Conservation (phyloP, 345 rosid species). For the Lepidium aucheri region DNA sequence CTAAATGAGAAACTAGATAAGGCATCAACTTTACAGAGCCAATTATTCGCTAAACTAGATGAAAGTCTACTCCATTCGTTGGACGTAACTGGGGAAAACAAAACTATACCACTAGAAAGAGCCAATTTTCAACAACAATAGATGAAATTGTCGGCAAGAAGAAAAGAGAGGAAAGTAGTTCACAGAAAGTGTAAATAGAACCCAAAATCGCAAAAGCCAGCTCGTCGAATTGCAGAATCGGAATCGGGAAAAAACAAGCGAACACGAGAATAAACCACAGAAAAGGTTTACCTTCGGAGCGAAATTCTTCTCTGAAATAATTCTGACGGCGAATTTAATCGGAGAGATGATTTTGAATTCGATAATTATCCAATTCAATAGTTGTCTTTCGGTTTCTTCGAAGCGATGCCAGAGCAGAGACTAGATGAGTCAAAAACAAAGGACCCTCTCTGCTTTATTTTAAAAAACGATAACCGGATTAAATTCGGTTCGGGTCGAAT, state of each 20-base stretch:
- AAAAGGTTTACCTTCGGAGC: not conserved
- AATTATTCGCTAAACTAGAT: not conserved
- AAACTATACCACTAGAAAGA: not conserved
- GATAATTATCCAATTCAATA: not conserved
- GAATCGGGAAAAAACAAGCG: not conserved
- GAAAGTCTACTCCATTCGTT: not conserved
- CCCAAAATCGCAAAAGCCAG: not conserved
- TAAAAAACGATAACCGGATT: slow-evolving; percentile 3
- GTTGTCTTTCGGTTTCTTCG: slow-evolving; percentile 2
- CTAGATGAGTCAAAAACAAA: not conserved
- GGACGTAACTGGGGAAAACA: not conserved
- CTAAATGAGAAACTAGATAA: not conserved
- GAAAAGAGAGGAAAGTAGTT: too few species aligned
- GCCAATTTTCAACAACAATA: not conserved
- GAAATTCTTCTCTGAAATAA: not conserved
- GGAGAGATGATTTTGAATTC: slow-evolving; percentile 7
- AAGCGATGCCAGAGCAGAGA: not conserved
- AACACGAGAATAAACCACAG: not conserved
- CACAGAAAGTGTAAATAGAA: too few species aligned
- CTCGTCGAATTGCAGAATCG: not conserved
- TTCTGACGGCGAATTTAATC: not conserved
- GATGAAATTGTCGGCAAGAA: too few species aligned
- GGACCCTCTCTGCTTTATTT: not conserved
- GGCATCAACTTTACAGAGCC: not conserved
- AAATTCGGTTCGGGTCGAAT: not conserved